These are phyloP conservation scores for Allium cepa DNA, from an alignment of 106 monocot genomes.

Conservation along the genomic window DNA sequence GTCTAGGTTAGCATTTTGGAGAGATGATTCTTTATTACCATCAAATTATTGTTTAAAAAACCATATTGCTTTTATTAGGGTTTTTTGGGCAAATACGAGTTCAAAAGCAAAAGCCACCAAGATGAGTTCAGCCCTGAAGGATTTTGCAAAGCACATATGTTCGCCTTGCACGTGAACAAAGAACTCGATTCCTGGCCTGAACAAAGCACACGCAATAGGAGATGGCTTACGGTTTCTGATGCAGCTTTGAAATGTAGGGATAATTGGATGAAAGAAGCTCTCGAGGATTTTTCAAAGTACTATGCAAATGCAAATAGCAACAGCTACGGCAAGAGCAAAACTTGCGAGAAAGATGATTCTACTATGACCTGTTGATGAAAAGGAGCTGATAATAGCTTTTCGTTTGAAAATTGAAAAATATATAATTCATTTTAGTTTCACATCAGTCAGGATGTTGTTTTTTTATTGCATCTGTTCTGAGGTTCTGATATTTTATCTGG, in stretches of 20 bases:
- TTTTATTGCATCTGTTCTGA: too few relatives aligned
- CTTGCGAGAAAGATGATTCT: too few relatives aligned
- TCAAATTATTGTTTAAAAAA: too few relatives aligned
- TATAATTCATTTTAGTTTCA: too few relatives aligned
- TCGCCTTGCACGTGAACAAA: slow-evolving; percentile 62
- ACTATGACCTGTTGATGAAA: too few relatives aligned
- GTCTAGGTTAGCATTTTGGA: too few relatives aligned
- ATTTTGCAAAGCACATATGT: slow-evolving; percentile 70
- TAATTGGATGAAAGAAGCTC: slow-evolving; percentile 61
- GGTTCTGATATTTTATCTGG: too few relatives aligned
- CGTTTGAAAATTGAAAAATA: too few relatives aligned
- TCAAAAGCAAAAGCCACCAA: slow-evolving; percentile 76
- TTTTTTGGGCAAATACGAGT: slow-evolving; percentile 61
- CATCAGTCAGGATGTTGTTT: too few relatives aligned
- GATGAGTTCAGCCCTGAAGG: slow-evolving; percentile 88
- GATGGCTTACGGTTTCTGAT: slow-evolving; percentile 51
- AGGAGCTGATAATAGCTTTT: too few relatives aligned
- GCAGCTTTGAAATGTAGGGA: slow-evolving; percentile 39
- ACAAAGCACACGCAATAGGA: slow-evolving; percentile 53
- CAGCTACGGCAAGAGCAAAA: neutral
- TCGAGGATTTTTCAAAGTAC: slow-evolving; percentile 7
- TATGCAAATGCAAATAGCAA: neutral
- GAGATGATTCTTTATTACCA: too few relatives aligned
- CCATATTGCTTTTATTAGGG: slow-evolving; percentile 16
- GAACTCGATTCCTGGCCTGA: slow-evolving; percentile 77